These are phyloP conservation scores for Licmophora abbreviata DNA, from an alignment of 108 stramenopile genomes.

Conservation along the genomic window DNA sequence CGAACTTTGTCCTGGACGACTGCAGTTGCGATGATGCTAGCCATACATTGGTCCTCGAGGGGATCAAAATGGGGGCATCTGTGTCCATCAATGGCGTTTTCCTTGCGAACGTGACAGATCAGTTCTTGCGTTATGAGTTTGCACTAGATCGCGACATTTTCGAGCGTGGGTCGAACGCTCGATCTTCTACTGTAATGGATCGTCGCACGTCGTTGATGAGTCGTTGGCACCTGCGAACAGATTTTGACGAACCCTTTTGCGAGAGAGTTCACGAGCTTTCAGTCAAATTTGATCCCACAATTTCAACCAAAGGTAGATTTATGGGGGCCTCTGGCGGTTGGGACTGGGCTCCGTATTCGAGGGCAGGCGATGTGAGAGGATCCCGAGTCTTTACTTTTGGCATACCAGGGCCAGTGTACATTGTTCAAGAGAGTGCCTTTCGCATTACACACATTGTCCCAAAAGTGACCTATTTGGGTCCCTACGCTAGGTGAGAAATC, in stretches of 20 bases:
- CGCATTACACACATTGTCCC: slow-evolving; percentile 25
- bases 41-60: slow-evolving; percentile 23
- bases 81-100: slow-evolving; percentile 13
- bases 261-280: slow-evolving; percentile 9
- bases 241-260: too few species aligned
- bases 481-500: slow-evolving; percentile 15
- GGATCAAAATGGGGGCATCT: slow-evolving; percentile 49
- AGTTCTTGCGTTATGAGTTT: slow-evolving; percentile 30
- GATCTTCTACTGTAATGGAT: too few species aligned
- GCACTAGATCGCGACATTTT: neutral
- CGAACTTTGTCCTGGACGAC: slow-evolving; percentile 9
- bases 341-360: slow-evolving; percentile 43
- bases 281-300: slow-evolving; percentile 32
- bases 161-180: neutral
- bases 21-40: neutral
- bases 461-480: slow-evolving; percentile 28
- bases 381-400: slow-evolving; percentile 23
- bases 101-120: slow-evolving; percentile 31
- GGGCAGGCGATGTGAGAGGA: slow-evolving; percentile 12
- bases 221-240: too few species aligned
- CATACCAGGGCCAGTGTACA: slow-evolving; percentile 24
- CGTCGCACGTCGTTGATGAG: too few species aligned
- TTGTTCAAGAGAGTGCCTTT: slow-evolving; percentile 5
- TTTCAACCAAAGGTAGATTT: slow-evolving; percentile 29
- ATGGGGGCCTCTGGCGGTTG: slow-evolving; percentile 35